A percentile compares a stretch with the other conserved stretches of the same genome.
These are phyloP conservation scores for Tricholoma hemisulphureum DNA, from an alignment of 768 basidiomycete genomes.

Conservation along the genomic window DNA sequence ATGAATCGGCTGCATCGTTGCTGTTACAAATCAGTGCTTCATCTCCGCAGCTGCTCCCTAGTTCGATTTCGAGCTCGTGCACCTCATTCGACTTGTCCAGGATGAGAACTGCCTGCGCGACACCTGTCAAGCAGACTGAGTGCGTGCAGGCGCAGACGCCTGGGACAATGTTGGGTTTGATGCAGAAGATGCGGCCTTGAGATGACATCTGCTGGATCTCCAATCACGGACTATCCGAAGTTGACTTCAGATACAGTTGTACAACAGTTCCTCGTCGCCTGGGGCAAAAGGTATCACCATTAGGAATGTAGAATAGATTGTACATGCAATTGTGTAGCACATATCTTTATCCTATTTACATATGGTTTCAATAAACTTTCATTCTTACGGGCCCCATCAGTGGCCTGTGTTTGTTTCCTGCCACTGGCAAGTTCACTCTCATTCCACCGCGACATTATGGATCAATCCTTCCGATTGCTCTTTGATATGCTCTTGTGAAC, in stretches of 20 bases:
- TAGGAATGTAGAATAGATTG: neutral
- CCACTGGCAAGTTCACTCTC: too few relatives aligned
- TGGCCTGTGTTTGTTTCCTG: too few relatives aligned
- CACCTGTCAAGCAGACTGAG: neutral
- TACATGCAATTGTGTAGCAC: too few relatives aligned
- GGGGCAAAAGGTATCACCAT: neutral
- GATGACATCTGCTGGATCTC: too few relatives aligned
- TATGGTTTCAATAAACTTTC: too few relatives aligned
- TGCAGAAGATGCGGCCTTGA: conserved; percentile 22
- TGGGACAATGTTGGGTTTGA: conserved; percentile 20
- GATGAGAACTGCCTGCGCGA: conserved; percentile 8
- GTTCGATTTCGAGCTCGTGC: neutral
- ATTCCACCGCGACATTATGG: too few relatives aligned
- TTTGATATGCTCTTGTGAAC: too few relatives aligned
- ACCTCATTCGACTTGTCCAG: conserved; percentile 10
- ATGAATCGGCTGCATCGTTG: conserved; percentile 68
- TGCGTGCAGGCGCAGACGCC: conserved; percentile 20
- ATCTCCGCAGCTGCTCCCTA: conserved; percentile 24
- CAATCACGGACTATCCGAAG: too few relatives aligned
- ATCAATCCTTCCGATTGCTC: too few relatives aligned
- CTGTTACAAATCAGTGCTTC: conserved; percentile 61
- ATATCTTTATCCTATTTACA: neutral
- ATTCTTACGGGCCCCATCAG: too few relatives aligned
- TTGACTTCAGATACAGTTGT: neutral
- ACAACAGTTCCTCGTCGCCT: neutral